Evolutionary conservation across 148 eudicot species (phyloP).

Genomic region (Rheum nobile): DNA sequence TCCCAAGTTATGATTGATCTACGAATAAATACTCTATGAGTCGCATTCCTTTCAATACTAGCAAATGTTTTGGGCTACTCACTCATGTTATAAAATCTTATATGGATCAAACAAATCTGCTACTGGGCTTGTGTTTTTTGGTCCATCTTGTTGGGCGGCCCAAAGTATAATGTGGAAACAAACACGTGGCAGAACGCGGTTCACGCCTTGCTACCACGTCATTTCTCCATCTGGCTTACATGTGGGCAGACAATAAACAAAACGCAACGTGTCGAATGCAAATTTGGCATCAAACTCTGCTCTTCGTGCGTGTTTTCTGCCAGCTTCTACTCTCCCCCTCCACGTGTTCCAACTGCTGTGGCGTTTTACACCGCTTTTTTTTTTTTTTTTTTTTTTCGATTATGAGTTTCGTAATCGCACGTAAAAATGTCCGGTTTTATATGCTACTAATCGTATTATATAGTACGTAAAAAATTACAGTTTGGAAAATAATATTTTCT

Average conservation of each 20-base stretch:
- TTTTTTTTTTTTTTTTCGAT: too few species aligned
- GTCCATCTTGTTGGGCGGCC: not conserved
- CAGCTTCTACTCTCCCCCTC: not conserved
- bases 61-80: not conserved
- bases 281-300: not conserved
- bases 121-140: not conserved
- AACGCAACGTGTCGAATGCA: not conserved
- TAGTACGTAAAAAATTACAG: too few species aligned
- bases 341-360: not conserved
- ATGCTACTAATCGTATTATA: too few species aligned
- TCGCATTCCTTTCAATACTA: too few species aligned
- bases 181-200: not conserved
- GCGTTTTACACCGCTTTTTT: too few species aligned
- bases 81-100: too few species aligned
- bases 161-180: not conserved
- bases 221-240: not conserved
- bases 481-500: too few species aligned
- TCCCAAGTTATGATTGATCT: too few species aligned
- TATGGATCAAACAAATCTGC: not conserved
- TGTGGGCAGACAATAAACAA: not conserved
- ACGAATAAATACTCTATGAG: too few species aligned
- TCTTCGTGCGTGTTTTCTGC: too few species aligned
- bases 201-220: not conserved
- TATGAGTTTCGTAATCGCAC: too few species aligned
- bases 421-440: too few species aligned